phyloP scores from a whole-genome alignment of 768 basidiomycete genomes.

The Rhodotorula babjevae region DNA sequence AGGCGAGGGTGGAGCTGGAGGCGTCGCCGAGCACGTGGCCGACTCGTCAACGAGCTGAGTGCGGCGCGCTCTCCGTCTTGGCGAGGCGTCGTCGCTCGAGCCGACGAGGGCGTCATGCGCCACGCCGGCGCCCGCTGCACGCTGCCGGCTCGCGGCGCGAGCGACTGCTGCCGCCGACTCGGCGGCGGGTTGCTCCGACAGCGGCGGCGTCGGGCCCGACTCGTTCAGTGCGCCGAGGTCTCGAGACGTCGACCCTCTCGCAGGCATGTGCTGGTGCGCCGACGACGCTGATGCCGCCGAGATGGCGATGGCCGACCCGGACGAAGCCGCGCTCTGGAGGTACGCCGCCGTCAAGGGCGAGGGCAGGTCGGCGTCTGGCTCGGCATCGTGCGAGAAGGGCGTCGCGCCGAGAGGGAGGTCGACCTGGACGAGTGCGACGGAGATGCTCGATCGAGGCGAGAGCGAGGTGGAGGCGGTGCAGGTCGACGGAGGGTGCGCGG shows the following conservation, averaged over 20 bases:
- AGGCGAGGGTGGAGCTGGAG: not conserved
- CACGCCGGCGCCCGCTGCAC: not conserved
- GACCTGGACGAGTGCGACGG: too few species aligned
- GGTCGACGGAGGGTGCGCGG: too few species aligned
- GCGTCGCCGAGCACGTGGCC: not conserved
- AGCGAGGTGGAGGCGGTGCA: not conserved
- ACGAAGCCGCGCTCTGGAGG: not conserved
- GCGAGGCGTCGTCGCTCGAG: not conserved
- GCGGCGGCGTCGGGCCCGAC: not conserved
- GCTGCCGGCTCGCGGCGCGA: too few species aligned
- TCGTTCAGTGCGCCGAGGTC: not conserved
- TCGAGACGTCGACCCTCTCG: not conserved
- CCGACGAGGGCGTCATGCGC: too few species aligned
- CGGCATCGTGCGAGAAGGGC: not conserved
- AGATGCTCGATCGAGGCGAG: not conserved
- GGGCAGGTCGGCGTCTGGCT: not conserved
- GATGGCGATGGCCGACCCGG: accelerated
- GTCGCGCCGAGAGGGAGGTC: not conserved
- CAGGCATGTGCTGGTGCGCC: not conserved
- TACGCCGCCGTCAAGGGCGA: not conserved
- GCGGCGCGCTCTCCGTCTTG: too few species aligned
- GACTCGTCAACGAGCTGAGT: not conserved
- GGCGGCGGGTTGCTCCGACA: not conserved
- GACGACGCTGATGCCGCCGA: not conserved
- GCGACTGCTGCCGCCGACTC: not conserved